Base-by-base conservation (phyloP, 768 basidiomycete genomes). In the Boletus fagicola region DNA sequence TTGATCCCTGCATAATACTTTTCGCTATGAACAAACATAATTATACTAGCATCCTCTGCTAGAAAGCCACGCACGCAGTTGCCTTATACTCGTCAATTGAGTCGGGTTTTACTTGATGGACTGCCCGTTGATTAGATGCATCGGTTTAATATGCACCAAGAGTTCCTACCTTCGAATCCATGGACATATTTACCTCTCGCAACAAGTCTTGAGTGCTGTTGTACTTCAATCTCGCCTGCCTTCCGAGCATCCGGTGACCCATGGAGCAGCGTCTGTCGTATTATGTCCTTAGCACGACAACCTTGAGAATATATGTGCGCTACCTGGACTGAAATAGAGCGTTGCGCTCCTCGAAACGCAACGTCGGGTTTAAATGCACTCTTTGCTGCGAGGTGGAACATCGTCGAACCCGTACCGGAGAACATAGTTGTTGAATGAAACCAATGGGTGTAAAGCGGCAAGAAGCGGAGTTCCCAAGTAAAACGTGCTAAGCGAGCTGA, bases 181-280 rank as follows among this genome's bases (percentile, higher is more conserved):
- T 96, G 94, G 35, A 95, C 81, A 69, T 94, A 95, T 79, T 98
- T 98, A 46, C 94, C 93, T 57, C 96, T 79, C 35, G 92, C 96
- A 40, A 99, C 88, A 9, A 95, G 75, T 64, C 85, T 82, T 2
- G 92, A 94, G 71, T 98, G 94, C 67, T 95, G 91, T 55, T 83
- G 82, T 45, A 81, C 75, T 56, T 88, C 87, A 38, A 84, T 74
- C 49, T 91, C 90, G 40, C 93, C 90, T 44, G 86, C 91, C 66
- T 81, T 79, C 74, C 91, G 89, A 45, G 95, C 95, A 67, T 94
- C 87, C 46, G 86, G 86, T 31, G 92, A 94, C n/a, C 97, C 97
- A 73, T 98, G 94, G 56, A 99, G 77, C 54, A 99, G 71, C 20
- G 89, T 84, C 93, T 94, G 73, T 30, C 50, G 51, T 65, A 59